phyloP scores from a whole-genome alignment of 2,329 filamentous ascomycete genomes.

The Penicillium crustosum region DNA sequence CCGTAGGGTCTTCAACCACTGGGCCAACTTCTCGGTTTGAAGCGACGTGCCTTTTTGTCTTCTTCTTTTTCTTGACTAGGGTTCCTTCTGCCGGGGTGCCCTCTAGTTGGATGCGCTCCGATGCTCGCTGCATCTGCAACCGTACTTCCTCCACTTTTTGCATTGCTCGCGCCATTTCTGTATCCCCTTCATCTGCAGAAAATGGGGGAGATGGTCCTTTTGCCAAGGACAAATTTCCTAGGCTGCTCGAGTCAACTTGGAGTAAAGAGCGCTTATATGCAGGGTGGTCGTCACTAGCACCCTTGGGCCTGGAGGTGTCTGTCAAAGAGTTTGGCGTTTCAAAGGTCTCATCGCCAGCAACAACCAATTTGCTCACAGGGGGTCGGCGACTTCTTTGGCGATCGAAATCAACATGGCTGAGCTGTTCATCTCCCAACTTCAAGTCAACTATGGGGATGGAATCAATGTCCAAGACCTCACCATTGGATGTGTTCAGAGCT shows the following conservation, averaged over 20 bases:
- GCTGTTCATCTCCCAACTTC: slow-evolving; percentile 62
- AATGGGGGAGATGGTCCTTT: slow-evolving; percentile 39
- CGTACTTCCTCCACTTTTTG: slow-evolving; percentile 82
- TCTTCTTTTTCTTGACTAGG: slow-evolving; percentile 59
- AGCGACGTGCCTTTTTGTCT: slow-evolving; percentile 19
- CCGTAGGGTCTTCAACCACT: background rate
- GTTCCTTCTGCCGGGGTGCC: slow-evolving; percentile 48
- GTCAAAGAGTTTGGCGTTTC: slow-evolving; percentile 43
- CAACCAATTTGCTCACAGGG: slow-evolving; percentile 62
- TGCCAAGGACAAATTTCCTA: slow-evolving; percentile 71
- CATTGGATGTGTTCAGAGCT: slow-evolving; percentile 70
- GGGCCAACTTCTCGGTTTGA: background rate
- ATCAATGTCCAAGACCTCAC: slow-evolving; percentile 82
- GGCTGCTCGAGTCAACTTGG: slow-evolving; percentile 81
- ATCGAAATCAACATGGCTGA: slow-evolving; percentile 18
- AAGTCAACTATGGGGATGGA: slow-evolving; percentile 95
- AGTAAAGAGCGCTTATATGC: slow-evolving; percentile 66
- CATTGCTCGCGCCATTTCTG: slow-evolving; percentile 84
- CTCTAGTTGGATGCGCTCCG: slow-evolving; percentile 52
- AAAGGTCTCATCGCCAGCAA: slow-evolving; percentile 73
- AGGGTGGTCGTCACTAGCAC: slow-evolving; percentile 20
- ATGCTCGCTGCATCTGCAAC: slow-evolving; percentile 70
- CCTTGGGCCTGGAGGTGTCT: slow-evolving; percentile 43
- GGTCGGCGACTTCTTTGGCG: slow-evolving; percentile 35
- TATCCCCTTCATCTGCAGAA: slow-evolving; percentile 67